Percentiles rank a stretch among this genome's conserved stretches.
Evolutionary conservation across 228 moss, liverwort and hornwort genomes (phyloP).

Genomic region (Sphagnum magellanicum): DNA sequence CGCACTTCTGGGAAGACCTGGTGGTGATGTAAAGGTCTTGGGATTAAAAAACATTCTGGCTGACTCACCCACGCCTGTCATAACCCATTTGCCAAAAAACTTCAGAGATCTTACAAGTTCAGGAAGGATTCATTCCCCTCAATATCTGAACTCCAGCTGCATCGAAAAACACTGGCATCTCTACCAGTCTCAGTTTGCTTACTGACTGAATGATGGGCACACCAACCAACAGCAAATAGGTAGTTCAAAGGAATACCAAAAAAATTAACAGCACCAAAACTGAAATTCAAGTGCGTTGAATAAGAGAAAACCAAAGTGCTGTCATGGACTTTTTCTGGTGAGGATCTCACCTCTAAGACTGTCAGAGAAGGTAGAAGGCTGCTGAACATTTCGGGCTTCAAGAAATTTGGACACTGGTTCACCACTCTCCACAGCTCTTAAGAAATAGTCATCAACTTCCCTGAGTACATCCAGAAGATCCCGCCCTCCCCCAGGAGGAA

Average conservation of each 20-base stretch:
- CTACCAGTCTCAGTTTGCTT: too few species aligned
- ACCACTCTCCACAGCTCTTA: slow-evolving; percentile 55
- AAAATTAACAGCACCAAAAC: too few species aligned
- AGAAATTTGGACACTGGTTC: slow-evolving; percentile 59
- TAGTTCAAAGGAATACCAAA: too few species aligned
- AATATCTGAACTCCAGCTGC: neutral
- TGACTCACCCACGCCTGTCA: slow-evolving; percentile 41
- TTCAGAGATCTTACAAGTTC: neutral
- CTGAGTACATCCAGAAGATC: slow-evolving; percentile 67
- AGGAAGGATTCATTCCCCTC: neutral
- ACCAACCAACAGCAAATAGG: too few species aligned
- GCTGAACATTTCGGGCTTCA: slow-evolving; percentile 70
- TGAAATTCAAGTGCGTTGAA: too few species aligned
- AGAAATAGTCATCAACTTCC: slow-evolving; percentile 61
- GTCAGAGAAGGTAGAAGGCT: slow-evolving; percentile 70
- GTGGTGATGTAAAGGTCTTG: slow-evolving; percentile 39
- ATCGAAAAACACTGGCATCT: too few species aligned
- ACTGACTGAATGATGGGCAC: too few species aligned
- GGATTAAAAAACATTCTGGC: slow-evolving; percentile 33
- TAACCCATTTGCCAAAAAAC: too few species aligned
- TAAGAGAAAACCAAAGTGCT: too few species aligned
- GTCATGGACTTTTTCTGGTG: too few species aligned
- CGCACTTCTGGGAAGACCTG: slow-evolving; percentile 10
- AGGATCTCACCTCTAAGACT: slow-evolving; percentile 27
- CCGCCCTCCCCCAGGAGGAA: slow-evolving; percentile 27